Evolutionary conservation across 176 grass and related monocot genomes (phyloP), one percentile per base, ranked within the genome.

Genomic region (Typha latifolia): DNA sequence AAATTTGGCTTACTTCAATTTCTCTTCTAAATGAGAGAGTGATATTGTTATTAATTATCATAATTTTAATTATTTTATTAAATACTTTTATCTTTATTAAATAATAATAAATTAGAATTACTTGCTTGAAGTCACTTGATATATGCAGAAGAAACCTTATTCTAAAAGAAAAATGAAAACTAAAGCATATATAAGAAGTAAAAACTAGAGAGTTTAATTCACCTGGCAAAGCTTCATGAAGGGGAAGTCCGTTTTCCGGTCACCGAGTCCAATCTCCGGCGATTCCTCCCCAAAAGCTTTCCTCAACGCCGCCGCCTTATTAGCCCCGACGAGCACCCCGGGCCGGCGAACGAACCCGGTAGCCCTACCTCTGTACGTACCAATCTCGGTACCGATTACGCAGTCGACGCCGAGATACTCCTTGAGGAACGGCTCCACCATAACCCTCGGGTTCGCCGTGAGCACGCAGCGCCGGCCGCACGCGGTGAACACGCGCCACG

Each of bases 381-480:
- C 19, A 69, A 92, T 77, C 82, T 88, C 89, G 14, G 89, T 85
- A 19, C 84, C 89, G 16, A 88, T 3, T 19, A 92, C 84, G 20
- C 63, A 1, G 69, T 88, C 81, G 3, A 73, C 47, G 67, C 79
- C 82, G 68, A 82, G 1, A 80, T 92, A 92, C 5, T 92, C 89
- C 82, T 80, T 88, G 24, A 92, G 66, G 72, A 92, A 92, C 4
- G 75, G 70, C 84, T 92, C 89, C 15, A 92, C 89, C 89, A 92
- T 88, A 62, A 92, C 55, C 65, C 81, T 73, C 3, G 89, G 89
- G 72, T 92, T 92, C 7, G 89, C 84, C 34, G 89, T 92, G 77
- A 92, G 81, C 78, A 92, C 82, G 71, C 75, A 92, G 15, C 89
- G 72, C 47, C 78, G 75, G 8, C 84, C 75, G 75, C 89, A 87